Conservation (phyloP, 179 eudicot species). For the Spinacia oleracea region DNA sequence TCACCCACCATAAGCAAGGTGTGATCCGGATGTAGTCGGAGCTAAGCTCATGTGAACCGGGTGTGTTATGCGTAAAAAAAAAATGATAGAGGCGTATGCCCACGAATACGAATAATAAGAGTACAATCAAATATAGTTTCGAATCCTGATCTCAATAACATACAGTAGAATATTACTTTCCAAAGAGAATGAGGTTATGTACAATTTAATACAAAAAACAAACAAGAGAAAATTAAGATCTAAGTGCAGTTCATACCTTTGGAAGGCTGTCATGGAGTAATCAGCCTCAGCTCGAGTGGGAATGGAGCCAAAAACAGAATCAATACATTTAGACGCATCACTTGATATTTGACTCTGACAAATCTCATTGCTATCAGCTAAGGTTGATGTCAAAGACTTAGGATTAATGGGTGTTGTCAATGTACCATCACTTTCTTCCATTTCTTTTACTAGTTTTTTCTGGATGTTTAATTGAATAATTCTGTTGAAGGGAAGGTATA, state of each 20-base stretch:
- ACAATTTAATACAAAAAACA: no score
- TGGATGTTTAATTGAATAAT: no score
- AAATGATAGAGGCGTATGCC: no score
- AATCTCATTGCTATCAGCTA: conserved; percentile 3
- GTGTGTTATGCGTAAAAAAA: no score
- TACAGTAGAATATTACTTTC: no score
- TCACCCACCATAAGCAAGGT: no score
- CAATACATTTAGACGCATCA: conserved; percentile 1
- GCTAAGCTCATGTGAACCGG: no score
- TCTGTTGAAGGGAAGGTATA: no score
- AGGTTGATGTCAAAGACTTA: background rate
- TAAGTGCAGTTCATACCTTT: conserved; percentile 25
- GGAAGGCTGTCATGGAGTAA: conserved; percentile 38
- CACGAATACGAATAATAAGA: no score
- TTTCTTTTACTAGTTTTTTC: background rate
- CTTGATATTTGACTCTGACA: background rate
- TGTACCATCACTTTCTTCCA: background rate
- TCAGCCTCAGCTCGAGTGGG: conserved; percentile 40
- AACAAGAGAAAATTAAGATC: background rate
- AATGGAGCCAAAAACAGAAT: conserved; percentile 30
- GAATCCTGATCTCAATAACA: no score
- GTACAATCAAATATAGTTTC: no score
- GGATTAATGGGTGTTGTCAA: background rate
- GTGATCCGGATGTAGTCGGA: no score
- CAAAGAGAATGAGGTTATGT: background rate